These are phyloP conservation scores for Fusarium armeniacum DNA, from an alignment of 2,329 filamentous ascomycete species.

Conservation along the genomic window DNA sequence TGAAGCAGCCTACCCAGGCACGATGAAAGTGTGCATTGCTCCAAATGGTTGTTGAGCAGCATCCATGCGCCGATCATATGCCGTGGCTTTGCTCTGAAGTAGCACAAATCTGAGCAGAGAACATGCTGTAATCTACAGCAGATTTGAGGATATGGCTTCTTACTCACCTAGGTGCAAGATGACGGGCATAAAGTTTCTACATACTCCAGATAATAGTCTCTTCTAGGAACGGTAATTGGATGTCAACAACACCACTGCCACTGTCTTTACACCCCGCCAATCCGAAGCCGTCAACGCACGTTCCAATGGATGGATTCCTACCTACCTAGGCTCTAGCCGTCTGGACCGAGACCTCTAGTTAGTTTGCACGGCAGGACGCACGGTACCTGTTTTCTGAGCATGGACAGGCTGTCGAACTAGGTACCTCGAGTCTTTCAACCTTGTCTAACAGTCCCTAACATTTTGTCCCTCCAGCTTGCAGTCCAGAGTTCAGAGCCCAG, in stretches of 20 bases:
- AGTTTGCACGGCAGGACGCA: constrained; percentile 4
- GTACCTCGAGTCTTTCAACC: constrained; percentile 24
- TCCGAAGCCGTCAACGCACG: constrained; percentile 25
- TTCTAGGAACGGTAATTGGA: constrained; percentile 13
- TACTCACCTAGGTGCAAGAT: neutral
- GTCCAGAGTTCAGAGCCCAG: neutral
- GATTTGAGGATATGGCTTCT: neutral
- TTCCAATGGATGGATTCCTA: constrained; percentile 7
- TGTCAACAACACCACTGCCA: neutral
- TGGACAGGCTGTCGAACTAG: constrained; percentile 9
- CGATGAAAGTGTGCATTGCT: constrained; percentile 8
- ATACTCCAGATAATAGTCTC: neutral
- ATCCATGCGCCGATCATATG: constrained; percentile 42
- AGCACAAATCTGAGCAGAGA: constrained; percentile 11
- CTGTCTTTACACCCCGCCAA: constrained; percentile 25
- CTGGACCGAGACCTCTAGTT: constrained; percentile 7
- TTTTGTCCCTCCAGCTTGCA: constrained; percentile 6
- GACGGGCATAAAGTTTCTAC: neutral
- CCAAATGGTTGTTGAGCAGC: constrained; percentile 19
- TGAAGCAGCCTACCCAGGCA: neutral
- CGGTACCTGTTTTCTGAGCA: constrained; percentile 32
- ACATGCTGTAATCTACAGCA: neutral
- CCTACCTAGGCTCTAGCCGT: constrained; percentile 2
- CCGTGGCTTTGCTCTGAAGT: constrained; percentile 10
- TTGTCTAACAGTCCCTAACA: constrained; percentile 3